Conservation (phyloP, 164 flowering plant genomes). For the Berberis thunbergii region DNA sequence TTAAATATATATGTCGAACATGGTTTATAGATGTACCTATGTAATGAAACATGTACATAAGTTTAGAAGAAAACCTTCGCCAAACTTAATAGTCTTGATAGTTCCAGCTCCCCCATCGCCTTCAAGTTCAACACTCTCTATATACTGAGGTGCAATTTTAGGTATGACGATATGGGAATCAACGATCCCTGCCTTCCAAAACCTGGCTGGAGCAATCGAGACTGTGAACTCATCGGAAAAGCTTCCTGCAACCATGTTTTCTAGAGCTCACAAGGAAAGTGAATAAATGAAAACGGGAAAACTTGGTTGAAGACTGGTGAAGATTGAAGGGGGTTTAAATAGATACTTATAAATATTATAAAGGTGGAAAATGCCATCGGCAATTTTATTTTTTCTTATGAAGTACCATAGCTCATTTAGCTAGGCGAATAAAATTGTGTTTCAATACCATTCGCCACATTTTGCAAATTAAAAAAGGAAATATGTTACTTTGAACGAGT, state of each 20-base stretch:
- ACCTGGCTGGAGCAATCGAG: conserved; percentile 5
- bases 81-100: conserved; percentile 8
- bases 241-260: conserved; percentile 8
- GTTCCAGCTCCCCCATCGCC: conserved; percentile 20
- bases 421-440: no score
- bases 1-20: no score
- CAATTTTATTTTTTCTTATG: no score
- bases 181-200: conserved; percentile 11
- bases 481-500: no score
- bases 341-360: no score
- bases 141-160: conserved; percentile 14
- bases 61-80: not conserved
- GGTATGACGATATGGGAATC: conserved; percentile 15
- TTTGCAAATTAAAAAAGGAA: no score
- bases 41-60: no score
- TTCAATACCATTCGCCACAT: no score
- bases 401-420: no score
- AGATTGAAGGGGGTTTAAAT: no score
- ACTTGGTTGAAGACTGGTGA: not conserved
- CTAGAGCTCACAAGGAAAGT: not conserved
- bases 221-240: conserved; percentile 6
- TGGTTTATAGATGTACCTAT: no score
- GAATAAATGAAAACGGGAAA: not conserved
- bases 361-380: no score
- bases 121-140: conserved; percentile 12